Conservation (phyloP, 768 basidiomycete genomes). For the Heimioporus sp. region DNA sequence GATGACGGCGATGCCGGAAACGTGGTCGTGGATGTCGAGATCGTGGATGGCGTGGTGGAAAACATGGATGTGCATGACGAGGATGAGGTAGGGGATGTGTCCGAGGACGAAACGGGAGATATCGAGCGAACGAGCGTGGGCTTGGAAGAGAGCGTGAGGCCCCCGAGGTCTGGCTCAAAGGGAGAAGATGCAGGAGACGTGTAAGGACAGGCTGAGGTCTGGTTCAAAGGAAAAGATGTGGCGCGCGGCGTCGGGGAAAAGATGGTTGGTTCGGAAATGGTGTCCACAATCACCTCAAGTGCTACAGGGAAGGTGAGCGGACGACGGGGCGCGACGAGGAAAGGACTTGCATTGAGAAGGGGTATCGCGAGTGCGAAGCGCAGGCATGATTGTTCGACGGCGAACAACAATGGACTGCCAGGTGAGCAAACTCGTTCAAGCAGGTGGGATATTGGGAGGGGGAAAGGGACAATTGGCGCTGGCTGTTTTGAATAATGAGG, state of each 20-base stretch:
- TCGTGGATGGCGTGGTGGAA: slow-evolving; percentile 36
- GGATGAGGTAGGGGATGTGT: slow-evolving; percentile 17
- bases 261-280: slow-evolving; percentile 54
- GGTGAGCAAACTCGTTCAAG: slow-evolving; percentile 36
- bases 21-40: slow-evolving; percentile 27
- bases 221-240: slow-evolving; percentile 41
- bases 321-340: not conserved
- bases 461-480: slow-evolving; percentile 15
- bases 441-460: slow-evolving; percentile 34
- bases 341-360: slow-evolving; percentile 45
- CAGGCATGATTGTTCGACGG: slow-evolving; percentile 63
- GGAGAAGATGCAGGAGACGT: slow-evolving; percentile 67
- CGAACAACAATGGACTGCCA: slow-evolving; percentile 31
- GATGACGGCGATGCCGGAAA: slow-evolving; percentile 33
- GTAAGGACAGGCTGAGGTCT: slow-evolving; percentile 51
- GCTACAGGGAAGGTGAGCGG: slow-evolving; percentile 37
- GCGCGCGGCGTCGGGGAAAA: slow-evolving; percentile 62
- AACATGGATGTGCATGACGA: slow-evolving; percentile 42
- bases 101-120: slow-evolving; percentile 38
- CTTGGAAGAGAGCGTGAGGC: slow-evolving; percentile 42
- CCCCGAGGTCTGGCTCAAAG: slow-evolving; percentile 67
- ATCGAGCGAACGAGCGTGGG: slow-evolving; percentile 38
- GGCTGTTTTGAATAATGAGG: slow-evolving; percentile 38
- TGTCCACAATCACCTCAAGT: slow-evolving; percentile 76
- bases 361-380: slow-evolving; percentile 76